phyloP scores from a whole-genome alignment of 306 rosid species.

The Astragalus membranaceus region DNA sequence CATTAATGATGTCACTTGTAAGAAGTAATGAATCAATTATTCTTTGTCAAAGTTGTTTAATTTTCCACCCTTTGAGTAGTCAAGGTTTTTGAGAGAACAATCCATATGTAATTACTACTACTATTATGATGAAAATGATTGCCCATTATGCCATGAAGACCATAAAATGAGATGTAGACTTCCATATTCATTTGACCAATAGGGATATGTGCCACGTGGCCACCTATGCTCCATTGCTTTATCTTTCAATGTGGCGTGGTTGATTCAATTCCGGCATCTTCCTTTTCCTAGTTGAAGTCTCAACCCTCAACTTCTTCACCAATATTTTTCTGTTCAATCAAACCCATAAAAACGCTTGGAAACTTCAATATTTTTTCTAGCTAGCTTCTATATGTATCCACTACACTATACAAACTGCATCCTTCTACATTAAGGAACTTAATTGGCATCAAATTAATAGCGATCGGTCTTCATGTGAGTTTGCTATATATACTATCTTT shows the following conservation, averaged over 20 bases:
- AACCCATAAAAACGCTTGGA: constrained; percentile 9
- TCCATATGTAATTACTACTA: background rate
- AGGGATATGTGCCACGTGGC: constrained; percentile 60
- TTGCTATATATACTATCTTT: background rate
- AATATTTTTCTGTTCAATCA: constrained; percentile 22
- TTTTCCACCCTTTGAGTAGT: background rate
- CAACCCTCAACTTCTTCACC: constrained; percentile 32
- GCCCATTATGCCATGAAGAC: background rate
- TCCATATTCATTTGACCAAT: constrained; percentile 33
- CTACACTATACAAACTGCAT: constrained; percentile 4
- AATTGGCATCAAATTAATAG: background rate
- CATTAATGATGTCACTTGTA: background rate
- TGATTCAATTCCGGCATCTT: constrained; percentile 84
- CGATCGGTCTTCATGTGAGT: background rate
- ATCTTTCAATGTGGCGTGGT: constrained; percentile 66
- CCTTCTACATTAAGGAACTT: constrained; percentile 9
- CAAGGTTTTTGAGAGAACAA: background rate
- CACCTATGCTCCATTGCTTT: constrained; percentile 56
- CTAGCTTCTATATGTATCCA: constrained; percentile 12
- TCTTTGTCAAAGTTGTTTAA: background rate
- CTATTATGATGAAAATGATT: constrained; percentile 9
- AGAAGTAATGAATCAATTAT: background rate
- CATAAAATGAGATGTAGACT: constrained; percentile 33
- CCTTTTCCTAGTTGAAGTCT: constrained; percentile 34
- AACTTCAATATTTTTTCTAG: constrained; percentile 8